Conservation (phyloP, 1,284 basidiomycete genomes). For the Moesziomyces sp. region DNA sequence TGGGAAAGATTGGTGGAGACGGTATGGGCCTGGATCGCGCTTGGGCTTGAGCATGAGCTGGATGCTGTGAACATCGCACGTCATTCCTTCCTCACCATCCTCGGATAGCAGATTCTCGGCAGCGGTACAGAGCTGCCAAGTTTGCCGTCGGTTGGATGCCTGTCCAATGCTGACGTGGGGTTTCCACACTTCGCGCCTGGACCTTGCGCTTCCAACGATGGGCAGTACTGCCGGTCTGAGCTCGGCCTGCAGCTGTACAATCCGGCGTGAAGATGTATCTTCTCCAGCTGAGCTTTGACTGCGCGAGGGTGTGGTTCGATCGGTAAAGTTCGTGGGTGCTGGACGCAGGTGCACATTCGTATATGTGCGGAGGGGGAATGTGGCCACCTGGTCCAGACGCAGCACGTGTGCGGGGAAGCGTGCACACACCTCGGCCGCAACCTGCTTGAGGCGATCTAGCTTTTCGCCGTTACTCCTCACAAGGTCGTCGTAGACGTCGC, state of each 20-base stretch:
- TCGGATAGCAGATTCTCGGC: constrained; percentile 1
- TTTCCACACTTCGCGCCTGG: constrained; percentile 4
- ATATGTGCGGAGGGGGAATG: constrained; percentile 11
- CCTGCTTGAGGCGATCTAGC: constrained; percentile 5
- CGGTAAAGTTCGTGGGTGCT: constrained; percentile 20
- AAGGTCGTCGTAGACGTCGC: neutral
- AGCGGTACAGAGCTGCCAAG: constrained; percentile 14
- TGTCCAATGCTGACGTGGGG: constrained; percentile 35
- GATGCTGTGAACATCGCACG: constrained; percentile 11
- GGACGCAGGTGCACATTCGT: constrained; percentile 33
- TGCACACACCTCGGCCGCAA: neutral
- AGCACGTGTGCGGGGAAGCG: constrained; percentile 2
- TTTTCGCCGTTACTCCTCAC: constrained; percentile 1
- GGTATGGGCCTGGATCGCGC: constrained; percentile 9
- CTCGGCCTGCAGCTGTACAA: constrained; percentile 12
- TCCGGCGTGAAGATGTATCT: constrained; percentile 1
- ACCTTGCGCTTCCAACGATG: neutral
- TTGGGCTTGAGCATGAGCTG: constrained; percentile 29
- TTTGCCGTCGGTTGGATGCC: neutral
- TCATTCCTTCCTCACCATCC: constrained; percentile 1
- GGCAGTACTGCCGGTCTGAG: neutral
- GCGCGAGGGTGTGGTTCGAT: neutral
- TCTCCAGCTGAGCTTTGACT: too few relatives aligned
- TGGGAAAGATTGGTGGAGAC: constrained; percentile 3
- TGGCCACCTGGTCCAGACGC: constrained; percentile 23